Evolutionary conservation across 176 grass and related monocot genomes (phyloP).

Genomic region (Eremochloa ophiuroides): DNA sequence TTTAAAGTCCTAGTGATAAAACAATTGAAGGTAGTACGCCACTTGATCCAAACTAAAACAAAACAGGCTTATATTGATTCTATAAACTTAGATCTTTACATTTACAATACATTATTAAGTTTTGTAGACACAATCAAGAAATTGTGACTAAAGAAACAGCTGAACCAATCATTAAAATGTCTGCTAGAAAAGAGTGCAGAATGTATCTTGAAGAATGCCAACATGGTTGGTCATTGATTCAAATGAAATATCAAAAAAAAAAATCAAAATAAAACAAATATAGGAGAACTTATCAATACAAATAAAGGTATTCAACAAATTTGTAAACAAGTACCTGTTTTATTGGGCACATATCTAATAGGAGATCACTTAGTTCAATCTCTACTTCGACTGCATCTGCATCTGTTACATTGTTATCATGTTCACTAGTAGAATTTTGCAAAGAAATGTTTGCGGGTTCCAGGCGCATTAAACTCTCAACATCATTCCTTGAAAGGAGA

Average conservation of each 20-base stretch:
- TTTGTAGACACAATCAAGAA: neutral
- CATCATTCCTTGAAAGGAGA: slow-evolving; percentile 85
- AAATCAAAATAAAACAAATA: slow-evolving; percentile 1
- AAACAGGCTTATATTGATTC: neutral
- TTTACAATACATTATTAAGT: neutral
- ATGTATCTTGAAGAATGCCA: neutral
- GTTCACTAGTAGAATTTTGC: slow-evolving; percentile 52
- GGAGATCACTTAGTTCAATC: slow-evolving; percentile 77
- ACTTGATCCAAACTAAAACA: neutral
- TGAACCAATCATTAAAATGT: neutral
- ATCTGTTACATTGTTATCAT: slow-evolving; percentile 47
- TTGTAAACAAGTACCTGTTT: slow-evolving; percentile 70
- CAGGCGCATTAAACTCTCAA: slow-evolving; percentile 89
- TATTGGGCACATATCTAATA: slow-evolving; percentile 84
- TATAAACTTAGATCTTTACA: neutral
- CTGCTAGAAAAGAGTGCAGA: neutral
- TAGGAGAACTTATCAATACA: neutral
- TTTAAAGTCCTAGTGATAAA: neutral
- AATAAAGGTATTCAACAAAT: neutral
- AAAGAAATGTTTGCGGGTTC: slow-evolving; percentile 74
- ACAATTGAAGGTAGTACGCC: neutral
- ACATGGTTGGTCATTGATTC: neutral
- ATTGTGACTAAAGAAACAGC: neutral
- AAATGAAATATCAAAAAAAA: neutral
- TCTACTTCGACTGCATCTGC: slow-evolving; percentile 78